Evolutionary conservation across 495 filamentous ascomycete genomes (phyloP).

Genomic region (Penicillium paradoxum): DNA sequence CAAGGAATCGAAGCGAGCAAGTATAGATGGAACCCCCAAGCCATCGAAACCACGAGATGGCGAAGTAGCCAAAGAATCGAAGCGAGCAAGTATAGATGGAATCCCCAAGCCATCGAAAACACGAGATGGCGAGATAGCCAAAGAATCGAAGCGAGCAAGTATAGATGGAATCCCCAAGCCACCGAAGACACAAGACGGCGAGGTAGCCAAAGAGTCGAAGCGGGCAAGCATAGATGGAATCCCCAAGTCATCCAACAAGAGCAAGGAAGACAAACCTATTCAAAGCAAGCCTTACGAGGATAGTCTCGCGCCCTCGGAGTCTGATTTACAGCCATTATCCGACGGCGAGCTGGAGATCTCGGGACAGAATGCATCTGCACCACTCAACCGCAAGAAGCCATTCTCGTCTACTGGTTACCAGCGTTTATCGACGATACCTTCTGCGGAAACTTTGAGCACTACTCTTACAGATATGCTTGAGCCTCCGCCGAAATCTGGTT

Average conservation of each 20-base stretch:
- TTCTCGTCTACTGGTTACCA: slow-evolving; percentile 62
- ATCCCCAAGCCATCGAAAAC: background rate
- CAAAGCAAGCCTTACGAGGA: slow-evolving; percentile 19
- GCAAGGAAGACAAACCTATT: slow-evolving; percentile 14
- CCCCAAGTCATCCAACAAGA: slow-evolving; percentile 1
- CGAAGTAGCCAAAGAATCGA: background rate
- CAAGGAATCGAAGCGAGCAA: slow-evolving; percentile 6
- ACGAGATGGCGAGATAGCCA: slow-evolving; percentile 4
- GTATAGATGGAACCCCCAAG: slow-evolving; percentile 6
- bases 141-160: slow-evolving; percentile 8
- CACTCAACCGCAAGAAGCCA: slow-evolving; percentile 42
- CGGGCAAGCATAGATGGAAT: slow-evolving; percentile 6
- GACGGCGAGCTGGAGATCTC: slow-evolving; percentile 38
- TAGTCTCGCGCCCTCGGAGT: slow-evolving; percentile 23
- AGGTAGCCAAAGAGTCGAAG: background rate
- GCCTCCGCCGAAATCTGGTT: slow-evolving; percentile 6
- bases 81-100: slow-evolving; percentile 7
- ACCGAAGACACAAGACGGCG: slow-evolving; percentile 4
- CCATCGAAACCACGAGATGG: background rate
- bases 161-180: slow-evolving; percentile 1
- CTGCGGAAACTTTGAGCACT: slow-evolving; percentile 54
- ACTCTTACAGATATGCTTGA: slow-evolving; percentile 32
- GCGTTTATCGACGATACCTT: slow-evolving; percentile 68
- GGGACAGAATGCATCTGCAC: slow-evolving; percentile 34
- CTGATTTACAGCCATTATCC: slow-evolving; percentile 27